These are phyloP conservation scores for Scenedesmus sp. DNA, from an alignment of 163 green algal genomes.

Conservation along the genomic window DNA sequence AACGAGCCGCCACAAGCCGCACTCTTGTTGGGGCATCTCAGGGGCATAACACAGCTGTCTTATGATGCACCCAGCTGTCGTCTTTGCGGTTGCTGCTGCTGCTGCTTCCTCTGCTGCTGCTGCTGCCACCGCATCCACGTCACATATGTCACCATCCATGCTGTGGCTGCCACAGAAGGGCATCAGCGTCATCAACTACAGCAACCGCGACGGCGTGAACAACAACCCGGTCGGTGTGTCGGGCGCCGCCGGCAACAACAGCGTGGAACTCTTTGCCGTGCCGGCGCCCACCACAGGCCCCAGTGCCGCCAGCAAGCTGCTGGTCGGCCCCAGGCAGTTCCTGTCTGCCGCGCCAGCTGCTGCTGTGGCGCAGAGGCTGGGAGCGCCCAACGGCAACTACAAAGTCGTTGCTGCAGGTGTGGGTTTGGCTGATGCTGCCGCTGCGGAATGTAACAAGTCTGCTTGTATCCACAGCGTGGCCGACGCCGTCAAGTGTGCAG, in stretches of 20 bases:
- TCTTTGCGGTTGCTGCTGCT: neutral
- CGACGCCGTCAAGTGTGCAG: too few relatives aligned
- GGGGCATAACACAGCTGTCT: neutral
- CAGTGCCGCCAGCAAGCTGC: conserved; percentile 39
- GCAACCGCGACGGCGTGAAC: conserved; percentile 26
- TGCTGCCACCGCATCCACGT: too few relatives aligned
- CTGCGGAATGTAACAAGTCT: too few relatives aligned
- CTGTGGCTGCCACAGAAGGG: conserved; percentile 27
- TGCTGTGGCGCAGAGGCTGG: conserved; percentile 25
- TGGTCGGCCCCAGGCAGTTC: conserved; percentile 44
- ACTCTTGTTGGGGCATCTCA: too few relatives aligned
- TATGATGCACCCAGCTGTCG: neutral
- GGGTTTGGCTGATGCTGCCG: too few relatives aligned
- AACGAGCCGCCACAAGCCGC: too few relatives aligned
- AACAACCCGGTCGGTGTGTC: conserved; percentile 29
- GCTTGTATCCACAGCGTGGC: too few relatives aligned
- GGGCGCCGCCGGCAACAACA: conserved; percentile 30
- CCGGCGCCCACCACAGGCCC: neutral
- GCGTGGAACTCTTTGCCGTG: conserved; percentile 31
- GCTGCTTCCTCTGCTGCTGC: neutral
- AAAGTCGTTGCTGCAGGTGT: conserved; percentile 20
- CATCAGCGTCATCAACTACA: conserved; percentile 30
- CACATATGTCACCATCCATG: neutral
- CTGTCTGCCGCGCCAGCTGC: conserved; percentile 29
- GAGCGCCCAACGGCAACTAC: conserved; percentile 41